Base-by-base conservation (phyloP, 192 early-diverging fungal genomes). In the Coemansia sp. region DNA sequence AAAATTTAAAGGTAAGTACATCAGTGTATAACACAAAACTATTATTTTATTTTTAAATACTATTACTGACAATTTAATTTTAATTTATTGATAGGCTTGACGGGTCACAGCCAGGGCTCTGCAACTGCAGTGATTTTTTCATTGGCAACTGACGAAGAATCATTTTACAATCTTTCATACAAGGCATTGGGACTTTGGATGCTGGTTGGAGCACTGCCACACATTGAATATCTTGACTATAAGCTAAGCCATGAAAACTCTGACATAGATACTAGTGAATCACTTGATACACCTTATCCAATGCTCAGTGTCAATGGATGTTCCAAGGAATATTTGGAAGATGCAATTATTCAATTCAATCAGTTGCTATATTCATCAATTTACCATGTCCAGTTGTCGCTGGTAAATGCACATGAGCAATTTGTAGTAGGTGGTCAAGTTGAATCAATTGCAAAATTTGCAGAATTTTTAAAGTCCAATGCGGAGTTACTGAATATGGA, bases 1-100 rank as follows among this genome's bases (percentile, higher is more conserved):
- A 1, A 45, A 21, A 45, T 45, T 45, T 17, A 47, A 22, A 23
- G 46, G 19, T 47, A 47, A 47, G 19, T 37, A 2, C 4, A 7
- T 5, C 27, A 30, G 7, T 30, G 27, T 30, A 5, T 30, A 5
- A 30, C 7, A 30, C 39, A 40, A 40, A 40, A 43, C 42, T 43
- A 43, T 43, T 18, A 2, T 43, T 43, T 43, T 43, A 6, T 43
- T 43, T 43, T 33, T n/a, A n/a, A n/a, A n/a, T n/a, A n/a, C n/a
- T n/a, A n/a, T 40, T 40, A 40, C 39, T 40, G 14, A 40, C 39
- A 40, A 40, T 40, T 40, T 40, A 40, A 17, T 43, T 43, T 43
- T 4, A 43, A 43, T 46, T 46, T 21, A 9, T 46, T 46, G 9
- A 21, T 47, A 23, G 19, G 3, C 21, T 47, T 37, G 34, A 37